A percentile compares a stretch with the other conserved stretches of the same genome.
Evolutionary conservation across 306 rosid genomes (phyloP).

Genomic region (Datisca glomerata): DNA sequence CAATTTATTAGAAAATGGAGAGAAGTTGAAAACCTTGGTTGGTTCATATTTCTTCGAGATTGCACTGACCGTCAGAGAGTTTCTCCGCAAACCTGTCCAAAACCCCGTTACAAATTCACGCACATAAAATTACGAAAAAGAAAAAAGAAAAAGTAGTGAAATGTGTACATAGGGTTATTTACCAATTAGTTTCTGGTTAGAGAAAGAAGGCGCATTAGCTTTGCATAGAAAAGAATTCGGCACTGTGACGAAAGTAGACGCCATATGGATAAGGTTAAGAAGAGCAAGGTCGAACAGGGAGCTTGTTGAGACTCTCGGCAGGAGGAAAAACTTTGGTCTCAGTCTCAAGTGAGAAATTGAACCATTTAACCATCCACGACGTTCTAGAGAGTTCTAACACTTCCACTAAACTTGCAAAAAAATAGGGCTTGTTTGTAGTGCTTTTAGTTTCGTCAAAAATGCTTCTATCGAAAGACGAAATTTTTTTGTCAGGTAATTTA

Average conservation of each 20-base stretch:
- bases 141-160: neutral
- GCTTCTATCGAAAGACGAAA: no score
- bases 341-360: no score
- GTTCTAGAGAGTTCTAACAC: no score
- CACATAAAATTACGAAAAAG: neutral
- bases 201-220: slow-evolving; percentile 24
- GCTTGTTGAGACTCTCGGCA: no score
- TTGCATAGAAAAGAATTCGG: slow-evolving; percentile 38
- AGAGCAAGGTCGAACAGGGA: no score
- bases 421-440: no score
- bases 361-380: no score
- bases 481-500: no score
- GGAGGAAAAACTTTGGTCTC: no score
- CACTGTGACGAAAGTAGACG: slow-evolving; percentile 48
- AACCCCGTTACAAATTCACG: slow-evolving; percentile 10
- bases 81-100: slow-evolving; percentile 38
- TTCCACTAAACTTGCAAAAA: no score
- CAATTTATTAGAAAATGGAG: no score
- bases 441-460: no score
- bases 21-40: slow-evolving; percentile 23
- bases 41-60: slow-evolving; percentile 63
- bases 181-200: slow-evolving; percentile 35
- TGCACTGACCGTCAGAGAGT: slow-evolving; percentile 45
- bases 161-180: neutral
- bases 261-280: slow-evolving; percentile 37